A percentile compares a stretch with the other conserved stretches of the same genome.
Evolutionary conservation across 2,329 filamentous ascomycete genomes (phyloP).

Genomic region (Penicillium sp.): DNA sequence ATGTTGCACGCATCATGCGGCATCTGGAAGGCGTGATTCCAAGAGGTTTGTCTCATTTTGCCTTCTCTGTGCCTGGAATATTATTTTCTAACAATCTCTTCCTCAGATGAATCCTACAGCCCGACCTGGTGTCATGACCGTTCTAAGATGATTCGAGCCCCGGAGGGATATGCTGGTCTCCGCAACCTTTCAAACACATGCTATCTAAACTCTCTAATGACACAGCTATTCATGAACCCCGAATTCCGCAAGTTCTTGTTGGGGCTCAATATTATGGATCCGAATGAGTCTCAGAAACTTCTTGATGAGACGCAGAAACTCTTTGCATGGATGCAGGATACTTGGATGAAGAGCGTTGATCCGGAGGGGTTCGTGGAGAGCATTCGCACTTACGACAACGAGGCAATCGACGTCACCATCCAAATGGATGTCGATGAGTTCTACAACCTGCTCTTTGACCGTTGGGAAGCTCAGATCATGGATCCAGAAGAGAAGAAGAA

Average conservation of each 20-base stretch:
- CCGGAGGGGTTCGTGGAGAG: conserved; percentile 72
- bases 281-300: conserved; percentile 64
- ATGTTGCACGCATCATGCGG: conserved; percentile 58
- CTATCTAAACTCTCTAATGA: conserved; percentile 92
- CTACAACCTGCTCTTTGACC: conserved; percentile 89
- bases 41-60: conserved; percentile 48
- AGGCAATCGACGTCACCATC: conserved; percentile 78
- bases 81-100: not conserved
- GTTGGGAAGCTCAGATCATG: conserved; percentile 81
- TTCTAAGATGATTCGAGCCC: conserved; percentile 68
- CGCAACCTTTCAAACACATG: conserved; percentile 93
- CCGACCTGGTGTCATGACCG: conserved; percentile 63
- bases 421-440: conserved; percentile 99
- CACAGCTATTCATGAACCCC: conserved; percentile 94
- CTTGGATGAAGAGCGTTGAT: conserved; percentile 72
- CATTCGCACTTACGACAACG: conserved; percentile 81
- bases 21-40: conserved; percentile 57
- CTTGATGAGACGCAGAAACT: conserved; percentile 77
- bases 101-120: conserved; percentile 13
- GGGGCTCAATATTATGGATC: conserved; percentile 60
- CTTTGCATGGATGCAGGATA: conserved; percentile 85
- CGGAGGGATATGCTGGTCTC: conserved; percentile 85
- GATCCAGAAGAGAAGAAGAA: conserved; percentile 68
- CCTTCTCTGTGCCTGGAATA: conserved; percentile 13
- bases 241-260: conserved; percentile 86